Conservation (phyloP, 805 yeast species). For the Geotrichum ghanense region DNA sequence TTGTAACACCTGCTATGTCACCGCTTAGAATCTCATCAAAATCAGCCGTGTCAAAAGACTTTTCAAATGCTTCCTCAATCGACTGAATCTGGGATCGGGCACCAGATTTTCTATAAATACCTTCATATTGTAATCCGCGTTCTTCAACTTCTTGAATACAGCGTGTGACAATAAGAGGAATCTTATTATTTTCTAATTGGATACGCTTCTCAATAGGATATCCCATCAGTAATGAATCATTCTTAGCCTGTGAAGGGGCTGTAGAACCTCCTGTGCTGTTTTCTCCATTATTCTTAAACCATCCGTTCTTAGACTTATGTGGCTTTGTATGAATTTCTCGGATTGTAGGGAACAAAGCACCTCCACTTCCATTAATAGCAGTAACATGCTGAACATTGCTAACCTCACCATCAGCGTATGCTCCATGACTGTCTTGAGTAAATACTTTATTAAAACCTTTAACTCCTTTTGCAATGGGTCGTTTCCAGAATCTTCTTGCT, state of each 20-base stretch:
- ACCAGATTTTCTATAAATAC: constrained; percentile 85
- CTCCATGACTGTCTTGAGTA: constrained; percentile 9
- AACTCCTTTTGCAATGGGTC: constrained; percentile 24
- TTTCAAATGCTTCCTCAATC: constrained; percentile 30
- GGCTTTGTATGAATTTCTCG: neutral
- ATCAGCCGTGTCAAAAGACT: constrained; percentile 20
- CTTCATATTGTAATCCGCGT: constrained; percentile 69
- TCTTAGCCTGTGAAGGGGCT: neutral
- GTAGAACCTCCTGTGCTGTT: neutral
- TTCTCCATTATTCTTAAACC: neutral
- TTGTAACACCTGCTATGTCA: constrained; percentile 80
- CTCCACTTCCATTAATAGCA: neutral
- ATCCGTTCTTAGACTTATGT: neutral
- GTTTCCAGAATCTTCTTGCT: constrained; percentile 24
- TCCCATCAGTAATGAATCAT: constrained; percentile 28
- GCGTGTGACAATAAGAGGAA: constrained; percentile 62
- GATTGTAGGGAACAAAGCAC: neutral
- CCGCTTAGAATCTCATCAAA: constrained; percentile 32
- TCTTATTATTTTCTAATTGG: constrained; percentile 43
- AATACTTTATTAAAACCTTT: constrained; percentile 26
- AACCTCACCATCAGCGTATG: neutral
- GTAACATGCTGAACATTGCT: neutral
- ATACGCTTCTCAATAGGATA: constrained; percentile 56
- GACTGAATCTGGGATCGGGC: constrained; percentile 54
- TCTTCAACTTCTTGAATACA: constrained; percentile 70